Evolutionary conservation across 2,329 filamentous ascomycete genomes (phyloP), one percentile per base, ranked within the genome.

Genomic region (Didymella pinodella): DNA sequence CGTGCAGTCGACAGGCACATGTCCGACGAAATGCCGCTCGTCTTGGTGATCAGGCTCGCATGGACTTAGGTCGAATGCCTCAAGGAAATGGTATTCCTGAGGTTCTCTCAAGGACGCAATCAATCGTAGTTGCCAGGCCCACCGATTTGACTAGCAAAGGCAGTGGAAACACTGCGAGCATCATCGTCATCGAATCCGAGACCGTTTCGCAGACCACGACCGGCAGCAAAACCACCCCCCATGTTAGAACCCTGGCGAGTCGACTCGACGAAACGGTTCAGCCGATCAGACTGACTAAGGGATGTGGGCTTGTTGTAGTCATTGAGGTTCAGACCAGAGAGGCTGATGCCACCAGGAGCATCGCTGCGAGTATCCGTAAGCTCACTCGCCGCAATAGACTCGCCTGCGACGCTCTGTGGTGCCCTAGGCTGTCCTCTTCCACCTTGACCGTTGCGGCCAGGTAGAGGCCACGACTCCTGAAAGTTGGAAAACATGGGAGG

Each of bases 401-500:
- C 94, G 41, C 94, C 94, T 41, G 94, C 92, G 66, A 97, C 83
- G 71, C 93, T 97, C 14, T 86, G 87, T 10, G 86, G 87, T 53
- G 88, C 86, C 26, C 85, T 87, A 16, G 70, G 72, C 63, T 90
- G 88, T 58, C 83, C 82, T 75, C 90, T 90, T 66, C 83, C 84
- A 28, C 88, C 88, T 65, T 84, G 85, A 12, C 75, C 78, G 32
- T 91, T 89, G 48, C 90, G 84, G 54, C 88, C 88, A 26, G 91
- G 90, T 45, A 98, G 84, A 12, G 95, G 95, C 95, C 95, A 99
- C 4, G 83, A 85, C 67, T 98, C 94, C 10, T 90, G 89, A 79
- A 99, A 98, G 76, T 90, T 91, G 56, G 92, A 93, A 79, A 99
- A 99, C 90, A 97, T 96, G 18, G 91, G 90, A 16, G 95, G 95